Evolutionary conservation across 192 early-diverging fungal genomes (phyloP).

Genomic region (Coemansia sp.): DNA sequence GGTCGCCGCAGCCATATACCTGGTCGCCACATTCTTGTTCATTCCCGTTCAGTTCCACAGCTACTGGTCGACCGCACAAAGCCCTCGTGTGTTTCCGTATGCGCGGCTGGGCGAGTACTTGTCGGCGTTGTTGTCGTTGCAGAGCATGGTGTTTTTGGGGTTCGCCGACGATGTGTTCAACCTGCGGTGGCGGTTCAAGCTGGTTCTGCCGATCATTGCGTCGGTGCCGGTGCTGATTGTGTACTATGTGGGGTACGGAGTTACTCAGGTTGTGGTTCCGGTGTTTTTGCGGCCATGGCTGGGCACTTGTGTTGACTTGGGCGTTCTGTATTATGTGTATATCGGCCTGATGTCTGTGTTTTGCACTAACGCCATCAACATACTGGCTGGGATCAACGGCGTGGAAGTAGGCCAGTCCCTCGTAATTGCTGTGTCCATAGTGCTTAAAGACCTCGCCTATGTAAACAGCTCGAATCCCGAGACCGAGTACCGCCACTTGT

Average conservation of each 20-base stretch:
- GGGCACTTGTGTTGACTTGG: conserved; percentile 73
- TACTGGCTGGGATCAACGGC: conserved; percentile 97
- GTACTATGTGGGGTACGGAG: conserved; percentile 86
- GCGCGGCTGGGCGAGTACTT: conserved; percentile 84
- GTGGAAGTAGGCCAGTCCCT: conserved; percentile 93
- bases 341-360: conserved; percentile 88
- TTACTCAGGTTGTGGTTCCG: conserved; percentile 85
- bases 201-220: conserved; percentile 88
- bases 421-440: conserved; percentile 84
- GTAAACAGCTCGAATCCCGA: conserved; percentile 42
- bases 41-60: conserved; percentile 91
- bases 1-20: conserved; percentile 81
- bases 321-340: conserved; percentile 91
- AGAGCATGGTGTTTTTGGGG: conserved; percentile 96
- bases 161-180: conserved; percentile 98
- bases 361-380: conserved; percentile 98
- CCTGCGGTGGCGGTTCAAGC: conserved; percentile 94
- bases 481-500: conserved; percentile 77
- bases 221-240: conserved; percentile 91
- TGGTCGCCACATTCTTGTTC: conserved; percentile 84
- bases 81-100: conserved; percentile 26
- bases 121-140: conserved; percentile 84
- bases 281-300: conserved; percentile 72
- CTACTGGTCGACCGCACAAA: conserved; percentile 60
- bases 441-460: conserved; percentile 51